phyloP scores from a whole-genome alignment of 805 yeast genomes.

The Wickerhamiella brachini region DNA sequence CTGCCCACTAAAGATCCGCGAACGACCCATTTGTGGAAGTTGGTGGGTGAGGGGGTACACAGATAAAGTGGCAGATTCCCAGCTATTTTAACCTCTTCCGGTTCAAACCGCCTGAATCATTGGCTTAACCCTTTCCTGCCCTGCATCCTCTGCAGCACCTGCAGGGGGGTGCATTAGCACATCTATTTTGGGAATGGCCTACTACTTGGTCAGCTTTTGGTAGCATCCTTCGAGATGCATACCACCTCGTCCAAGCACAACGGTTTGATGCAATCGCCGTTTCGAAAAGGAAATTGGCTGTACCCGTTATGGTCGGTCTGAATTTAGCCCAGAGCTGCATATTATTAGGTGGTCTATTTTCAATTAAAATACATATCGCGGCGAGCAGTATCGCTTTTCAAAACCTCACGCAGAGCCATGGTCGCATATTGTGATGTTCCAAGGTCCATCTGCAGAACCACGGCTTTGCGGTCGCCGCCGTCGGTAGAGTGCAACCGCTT shows the following conservation, averaged over 20 bases:
- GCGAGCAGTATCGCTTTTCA: conserved; percentile 33
- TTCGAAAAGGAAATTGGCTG: too few relatives aligned
- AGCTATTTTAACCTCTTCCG: not conserved
- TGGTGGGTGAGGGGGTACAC: not conserved
- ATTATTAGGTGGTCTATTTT: not conserved
- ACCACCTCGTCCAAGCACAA: not conserved
- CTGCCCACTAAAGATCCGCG: conserved; percentile 1
- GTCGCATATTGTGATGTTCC: conserved; percentile 91
- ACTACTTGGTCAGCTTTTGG: not conserved
- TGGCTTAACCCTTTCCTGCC: not conserved
- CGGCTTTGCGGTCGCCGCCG: conserved; percentile 44
- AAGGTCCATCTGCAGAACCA: conserved; percentile 60
- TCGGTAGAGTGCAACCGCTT: conserved; percentile 20
- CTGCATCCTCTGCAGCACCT: not conserved
- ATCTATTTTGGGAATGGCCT: not conserved
- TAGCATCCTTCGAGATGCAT: not conserved
- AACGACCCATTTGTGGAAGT: conserved; percentile 1
- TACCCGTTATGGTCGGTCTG: not conserved
- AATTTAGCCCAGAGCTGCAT: too few relatives aligned
- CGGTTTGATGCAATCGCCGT: not conserved
- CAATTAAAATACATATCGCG: conserved; percentile 11
- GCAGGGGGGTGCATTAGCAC: not conserved
- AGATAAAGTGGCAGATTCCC: not conserved
- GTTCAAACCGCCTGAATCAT: not conserved
- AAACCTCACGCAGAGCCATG: conserved; percentile 86